Evolutionary conservation across 768 basidiomycete species (phyloP).

Genomic region (Naematelia encephala): DNA sequence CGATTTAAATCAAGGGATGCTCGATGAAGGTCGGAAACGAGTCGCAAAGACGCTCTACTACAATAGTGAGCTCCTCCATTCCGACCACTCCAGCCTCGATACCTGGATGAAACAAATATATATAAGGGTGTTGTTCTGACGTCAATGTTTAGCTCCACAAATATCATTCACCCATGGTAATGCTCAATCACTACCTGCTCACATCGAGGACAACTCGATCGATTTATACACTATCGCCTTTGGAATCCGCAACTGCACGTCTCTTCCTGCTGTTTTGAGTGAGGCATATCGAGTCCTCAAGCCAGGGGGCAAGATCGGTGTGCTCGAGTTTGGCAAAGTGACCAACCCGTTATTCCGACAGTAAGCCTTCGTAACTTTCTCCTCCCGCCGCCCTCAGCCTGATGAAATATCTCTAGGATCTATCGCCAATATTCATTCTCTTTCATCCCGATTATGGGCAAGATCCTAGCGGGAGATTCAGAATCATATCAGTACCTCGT

Average conservation of each 20-base stretch:
- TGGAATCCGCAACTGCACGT: constrained; percentile 95
- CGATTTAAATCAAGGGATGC: constrained; percentile 94
- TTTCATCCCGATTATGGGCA: constrained; percentile 91
- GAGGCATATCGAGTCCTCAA: constrained; percentile 93
- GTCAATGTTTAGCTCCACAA: constrained; percentile 66
- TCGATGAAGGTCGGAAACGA: constrained; percentile 80
- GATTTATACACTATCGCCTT: constrained; percentile 99
- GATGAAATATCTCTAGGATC: constrained; percentile 58
- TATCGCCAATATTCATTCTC: constrained; percentile 97
- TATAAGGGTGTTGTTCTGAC: not conserved
- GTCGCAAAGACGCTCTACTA: constrained; percentile 99
- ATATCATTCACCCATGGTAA: constrained; percentile 90
- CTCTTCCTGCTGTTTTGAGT: constrained; percentile 75
- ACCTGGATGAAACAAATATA: not conserved
- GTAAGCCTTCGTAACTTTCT: constrained; percentile 57
- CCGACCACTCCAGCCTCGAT: not conserved
- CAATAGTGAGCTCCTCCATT: constrained; percentile 65
- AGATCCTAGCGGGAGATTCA: constrained; percentile 89
- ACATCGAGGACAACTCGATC: constrained; percentile 76
- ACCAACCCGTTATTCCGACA: constrained; percentile 77
- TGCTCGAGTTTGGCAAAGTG: constrained; percentile 93
- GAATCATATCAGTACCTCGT: constrained; percentile 96
- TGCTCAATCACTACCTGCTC: constrained; percentile 70
- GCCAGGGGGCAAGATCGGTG: constrained; percentile 91
- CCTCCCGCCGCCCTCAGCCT: not conserved